Evolutionary conservation across 129 eudicot genomes (phyloP), one percentile per base, ranked within the genome.

Genomic region (Pittosporum tobira): DNA sequence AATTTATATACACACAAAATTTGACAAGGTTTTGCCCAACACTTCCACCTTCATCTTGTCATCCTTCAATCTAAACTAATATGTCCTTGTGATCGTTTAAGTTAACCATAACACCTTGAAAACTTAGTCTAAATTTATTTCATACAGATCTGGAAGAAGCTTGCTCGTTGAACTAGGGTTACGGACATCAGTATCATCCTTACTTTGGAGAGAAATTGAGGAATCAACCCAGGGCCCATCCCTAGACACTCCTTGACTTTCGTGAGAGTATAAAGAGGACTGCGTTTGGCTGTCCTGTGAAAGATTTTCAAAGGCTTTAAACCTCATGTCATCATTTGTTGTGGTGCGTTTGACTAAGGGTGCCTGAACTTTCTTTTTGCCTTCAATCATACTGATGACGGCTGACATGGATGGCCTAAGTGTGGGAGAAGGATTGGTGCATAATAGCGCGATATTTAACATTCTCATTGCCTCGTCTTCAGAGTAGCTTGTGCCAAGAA

Each of bases 381-480:
- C 66, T 25, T 74, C 66, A 1, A 74, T 64, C 47, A 67, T 56
- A 21, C 65, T 61, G 21, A 73, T 69, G 25, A 67, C 73, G 3
- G 73, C 22, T 23, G 73, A 67, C 79, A 73, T 73, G 53, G 61
- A n/a, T 36, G 79, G 79, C 48, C 79, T 61, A 3, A 62, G 61
- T n/a, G 79, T 62, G 18, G 73, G 69, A 19, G 74, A 67, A 16
- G 62, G 61, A 54, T 67, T 68, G 7, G 74, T 67, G 48, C 77
- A 72, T 27, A 50, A 44, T 7, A 72, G 44, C 3, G 71, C 62
- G n/a, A 72, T 1, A 44, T 60, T 60, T 34, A 73, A 23, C 51
- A 61, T 73, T 19, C 52, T 43, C 34, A 54, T 25, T 9, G 55
- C 79, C 53, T 73, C 73, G 47, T 52, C 34, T 34, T 47, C 13